These are phyloP conservation scores for Rhytidhysteron rufulum DNA, from an alignment of 2,329 filamentous ascomycete genomes.

Conservation along the genomic window DNA sequence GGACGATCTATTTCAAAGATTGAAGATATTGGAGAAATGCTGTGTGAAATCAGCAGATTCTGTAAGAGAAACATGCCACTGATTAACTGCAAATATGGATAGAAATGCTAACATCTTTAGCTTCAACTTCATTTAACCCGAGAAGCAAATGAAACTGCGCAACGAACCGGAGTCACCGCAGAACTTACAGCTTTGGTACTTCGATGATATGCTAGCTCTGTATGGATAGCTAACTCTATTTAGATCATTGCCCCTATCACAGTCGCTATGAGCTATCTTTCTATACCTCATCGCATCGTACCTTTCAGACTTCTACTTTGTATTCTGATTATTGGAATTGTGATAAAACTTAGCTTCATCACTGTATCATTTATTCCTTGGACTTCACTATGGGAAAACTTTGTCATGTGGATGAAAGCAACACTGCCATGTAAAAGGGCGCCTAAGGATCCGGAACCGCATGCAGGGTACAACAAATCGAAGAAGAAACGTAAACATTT, in stretches of 20 bases:
- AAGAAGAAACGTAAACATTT: background rate
- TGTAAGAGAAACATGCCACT: constrained; percentile 1
- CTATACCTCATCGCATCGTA: background rate
- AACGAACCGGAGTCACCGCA: background rate
- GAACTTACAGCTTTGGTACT: background rate
- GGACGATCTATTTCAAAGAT: background rate
- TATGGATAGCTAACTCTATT: background rate
- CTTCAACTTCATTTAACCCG: background rate
- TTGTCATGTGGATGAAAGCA: background rate
- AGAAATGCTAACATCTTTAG: background rate
- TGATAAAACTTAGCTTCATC: background rate
- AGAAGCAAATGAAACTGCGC: background rate
- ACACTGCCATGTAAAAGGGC: background rate
- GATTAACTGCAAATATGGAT: background rate
- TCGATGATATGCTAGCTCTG: background rate
- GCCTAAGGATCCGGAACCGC: background rate
- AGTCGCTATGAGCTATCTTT: background rate
- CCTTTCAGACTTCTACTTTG: background rate
- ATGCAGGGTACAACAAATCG: background rate
- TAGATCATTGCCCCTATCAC: background rate
- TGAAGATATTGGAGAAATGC: background rate
- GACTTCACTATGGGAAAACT: background rate
- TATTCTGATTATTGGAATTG: background rate
- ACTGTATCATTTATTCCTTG: background rate
- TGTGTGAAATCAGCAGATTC: background rate